Evolutionary conservation across 202 grass and related monocot genomes (phyloP).

Genomic region (Carex arenaria): DNA sequence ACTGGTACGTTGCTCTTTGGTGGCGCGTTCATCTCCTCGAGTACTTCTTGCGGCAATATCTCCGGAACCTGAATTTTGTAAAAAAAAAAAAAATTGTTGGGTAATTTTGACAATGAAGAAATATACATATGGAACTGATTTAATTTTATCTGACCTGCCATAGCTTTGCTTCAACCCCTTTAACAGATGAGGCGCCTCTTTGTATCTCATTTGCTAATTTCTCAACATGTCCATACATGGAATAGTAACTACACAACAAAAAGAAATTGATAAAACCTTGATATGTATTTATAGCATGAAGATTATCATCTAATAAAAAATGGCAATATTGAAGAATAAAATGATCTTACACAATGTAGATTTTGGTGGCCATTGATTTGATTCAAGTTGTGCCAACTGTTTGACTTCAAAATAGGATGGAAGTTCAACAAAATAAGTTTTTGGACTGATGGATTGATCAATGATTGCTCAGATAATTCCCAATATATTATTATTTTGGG

Average conservation of each 20-base stretch:
- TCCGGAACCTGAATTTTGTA: conserved; percentile 31
- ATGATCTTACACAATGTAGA: conserved; percentile 24
- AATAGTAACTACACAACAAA: conserved; percentile 25
- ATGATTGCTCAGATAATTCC: not conserved
- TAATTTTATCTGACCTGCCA: conserved; percentile 42
- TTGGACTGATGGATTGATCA: not conserved
- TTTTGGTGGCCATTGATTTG: conserved; percentile 16
- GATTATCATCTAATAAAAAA: not conserved
- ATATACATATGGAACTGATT: not conserved
- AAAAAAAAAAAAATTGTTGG: not conserved
- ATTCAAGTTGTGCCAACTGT: not conserved
- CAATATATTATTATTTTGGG: not conserved
- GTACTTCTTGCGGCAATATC: conserved; percentile 32
- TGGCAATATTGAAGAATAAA: not conserved
- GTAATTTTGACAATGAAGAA: not conserved
- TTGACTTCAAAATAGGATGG: not conserved
- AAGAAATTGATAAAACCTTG: not conserved
- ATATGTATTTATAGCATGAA: not conserved
- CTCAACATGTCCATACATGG: conserved; percentile 51
- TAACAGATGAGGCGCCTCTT: conserved; percentile 38
- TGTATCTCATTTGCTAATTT: conserved; percentile 48
- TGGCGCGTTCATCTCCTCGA: conserved; percentile 39
- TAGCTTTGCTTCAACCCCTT: conserved; percentile 46
- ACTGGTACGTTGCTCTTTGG: conserved; percentile 38
- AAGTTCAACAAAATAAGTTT: not conserved